A percentile compares a stretch with the other conserved stretches of the same genome.
These are phyloP conservation scores for Rhododendron molle DNA, from an alignment of 148 eudicot genomes.

Conservation along the genomic window DNA sequence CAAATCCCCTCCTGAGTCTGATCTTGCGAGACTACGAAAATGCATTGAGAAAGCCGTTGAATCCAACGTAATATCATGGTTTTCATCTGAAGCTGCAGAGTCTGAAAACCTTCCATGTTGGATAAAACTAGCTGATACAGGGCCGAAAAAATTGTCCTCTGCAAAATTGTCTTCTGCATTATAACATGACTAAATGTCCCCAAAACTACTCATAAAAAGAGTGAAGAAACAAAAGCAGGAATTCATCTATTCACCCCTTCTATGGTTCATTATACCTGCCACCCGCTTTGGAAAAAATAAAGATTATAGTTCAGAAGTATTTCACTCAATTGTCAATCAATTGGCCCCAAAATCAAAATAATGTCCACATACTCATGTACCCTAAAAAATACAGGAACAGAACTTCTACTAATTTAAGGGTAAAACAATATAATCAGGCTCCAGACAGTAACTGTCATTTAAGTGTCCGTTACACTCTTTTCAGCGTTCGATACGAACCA, in stretches of 20 bases:
- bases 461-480: background rate
- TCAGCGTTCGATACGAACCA: background rate
- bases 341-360: background rate
- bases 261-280: background rate
- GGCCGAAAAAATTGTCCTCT: constrained; percentile 90
- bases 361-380: background rate
- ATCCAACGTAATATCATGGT: constrained; percentile 93
- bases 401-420: background rate
- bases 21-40: constrained; percentile 76
- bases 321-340: background rate
- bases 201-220: background rate
- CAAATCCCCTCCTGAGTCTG: constrained; percentile 71
- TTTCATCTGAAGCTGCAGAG: constrained; percentile 70
- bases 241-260: background rate
- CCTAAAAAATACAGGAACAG: background rate
- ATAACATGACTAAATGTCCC: background rate
- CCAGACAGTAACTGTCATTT: background rate
- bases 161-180: constrained; percentile 23
- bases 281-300: background rate
- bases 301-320: background rate
- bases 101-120: constrained; percentile 64
- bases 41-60: constrained; percentile 95
- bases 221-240: background rate
- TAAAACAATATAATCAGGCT: background rate
- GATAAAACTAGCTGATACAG: constrained; percentile 84